phyloP scores from a whole-genome alignment of 2,329 filamentous ascomycete genomes.

The Mariannaea elegans region DNA sequence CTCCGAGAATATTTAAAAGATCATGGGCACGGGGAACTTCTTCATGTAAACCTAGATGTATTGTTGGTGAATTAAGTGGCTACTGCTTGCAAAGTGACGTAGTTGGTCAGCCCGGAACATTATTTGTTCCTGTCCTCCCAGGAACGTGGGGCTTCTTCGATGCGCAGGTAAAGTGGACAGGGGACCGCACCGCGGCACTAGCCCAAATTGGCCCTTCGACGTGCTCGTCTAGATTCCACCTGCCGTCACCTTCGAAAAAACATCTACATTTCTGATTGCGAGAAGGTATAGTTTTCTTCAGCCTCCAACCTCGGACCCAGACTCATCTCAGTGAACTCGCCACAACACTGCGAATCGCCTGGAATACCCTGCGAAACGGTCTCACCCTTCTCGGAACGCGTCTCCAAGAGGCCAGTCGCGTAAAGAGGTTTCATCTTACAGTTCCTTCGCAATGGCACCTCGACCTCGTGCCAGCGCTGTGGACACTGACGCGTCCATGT shows the following conservation, averaged over 20 bases:
- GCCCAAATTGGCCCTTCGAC: constrained; percentile 45
- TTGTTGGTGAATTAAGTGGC: neutral
- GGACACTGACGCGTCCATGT: constrained; percentile 71
- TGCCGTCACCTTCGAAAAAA: constrained; percentile 44
- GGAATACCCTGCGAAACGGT: constrained; percentile 16
- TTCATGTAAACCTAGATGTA: neutral
- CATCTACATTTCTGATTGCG: constrained; percentile 39
- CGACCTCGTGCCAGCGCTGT: constrained; percentile 61
- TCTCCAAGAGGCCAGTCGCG: constrained; percentile 59
- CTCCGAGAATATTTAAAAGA: neutral
- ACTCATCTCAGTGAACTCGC: constrained; percentile 1
- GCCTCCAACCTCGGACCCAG: constrained; percentile 15
- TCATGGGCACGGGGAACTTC: neutral
- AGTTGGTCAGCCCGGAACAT: constrained; percentile 36
- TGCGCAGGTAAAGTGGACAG: constrained; percentile 19
- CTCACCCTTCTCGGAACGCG: constrained; percentile 51
- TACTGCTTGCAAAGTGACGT: constrained; percentile 30
- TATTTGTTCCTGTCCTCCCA: constrained; percentile 38
- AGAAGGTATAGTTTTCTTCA: constrained; percentile 23
- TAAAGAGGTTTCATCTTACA: constrained; percentile 54
- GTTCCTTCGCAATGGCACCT: constrained; percentile 60
- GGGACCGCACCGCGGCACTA: constrained; percentile 43
- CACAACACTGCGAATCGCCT: neutral
- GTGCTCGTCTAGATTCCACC: constrained; percentile 48
- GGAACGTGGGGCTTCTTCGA: constrained; percentile 31